These are phyloP conservation scores for Nakazawaea holstii DNA, from an alignment of 805 yeast species.

Conservation along the genomic window DNA sequence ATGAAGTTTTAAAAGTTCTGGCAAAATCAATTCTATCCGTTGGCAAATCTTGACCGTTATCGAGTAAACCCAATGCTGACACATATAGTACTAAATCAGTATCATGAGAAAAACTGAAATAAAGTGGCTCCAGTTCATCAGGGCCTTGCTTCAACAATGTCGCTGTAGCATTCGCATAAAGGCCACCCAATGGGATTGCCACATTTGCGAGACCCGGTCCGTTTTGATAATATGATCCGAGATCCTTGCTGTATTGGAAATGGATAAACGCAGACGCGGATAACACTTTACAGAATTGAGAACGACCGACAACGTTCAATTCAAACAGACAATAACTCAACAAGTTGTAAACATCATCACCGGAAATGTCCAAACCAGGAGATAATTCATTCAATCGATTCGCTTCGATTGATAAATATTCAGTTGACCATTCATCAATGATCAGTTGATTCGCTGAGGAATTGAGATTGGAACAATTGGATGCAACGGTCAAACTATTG, in stretches of 20 bases:
- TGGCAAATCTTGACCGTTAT: conserved; percentile 36
- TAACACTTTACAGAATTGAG: conserved; percentile 63
- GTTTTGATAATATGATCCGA: conserved; percentile 52
- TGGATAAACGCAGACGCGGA: conserved; percentile 63
- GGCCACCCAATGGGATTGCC: conserved; percentile 56
- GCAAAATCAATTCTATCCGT: conserved; percentile 39
- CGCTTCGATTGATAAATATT: conserved; percentile 48
- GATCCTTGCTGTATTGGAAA: conserved; percentile 55
- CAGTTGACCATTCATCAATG: neutral
- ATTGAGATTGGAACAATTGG: conserved; percentile 36
- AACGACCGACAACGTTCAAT: conserved; percentile 60
- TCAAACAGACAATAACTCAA: conserved; percentile 73
- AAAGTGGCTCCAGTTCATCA: conserved; percentile 35
- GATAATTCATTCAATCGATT: conserved; percentile 51
- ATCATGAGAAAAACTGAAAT: conserved; percentile 74
- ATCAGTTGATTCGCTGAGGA: conserved; percentile 17
- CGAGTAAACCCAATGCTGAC: conserved; percentile 58
- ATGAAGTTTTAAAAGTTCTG: conserved; percentile 33
- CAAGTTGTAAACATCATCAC: conserved; percentile 45
- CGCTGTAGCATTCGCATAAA: conserved; percentile 44
- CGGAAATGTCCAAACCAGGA: conserved; percentile 47
- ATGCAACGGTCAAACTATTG: conserved; percentile 42
- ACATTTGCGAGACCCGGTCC: conserved; percentile 60
- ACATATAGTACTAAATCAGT: conserved; percentile 56
- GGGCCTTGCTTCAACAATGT: conserved; percentile 19